Base-by-base conservation (phyloP, 2,329 filamentous ascomycete genomes). In the Periconia macrospinosa region DNA sequence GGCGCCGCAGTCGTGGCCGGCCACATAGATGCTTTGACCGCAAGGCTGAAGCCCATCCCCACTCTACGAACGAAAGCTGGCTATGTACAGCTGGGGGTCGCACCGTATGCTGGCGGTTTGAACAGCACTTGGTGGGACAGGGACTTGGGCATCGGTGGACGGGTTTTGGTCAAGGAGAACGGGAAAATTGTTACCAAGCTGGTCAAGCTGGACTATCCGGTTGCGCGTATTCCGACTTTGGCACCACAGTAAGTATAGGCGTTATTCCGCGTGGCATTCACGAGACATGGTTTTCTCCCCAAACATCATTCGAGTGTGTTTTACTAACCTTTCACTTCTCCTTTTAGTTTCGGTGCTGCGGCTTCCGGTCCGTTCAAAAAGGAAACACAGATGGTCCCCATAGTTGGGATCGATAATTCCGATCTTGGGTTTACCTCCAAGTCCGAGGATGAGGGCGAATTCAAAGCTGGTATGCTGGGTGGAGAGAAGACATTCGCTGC, bases 121-220 rank as follows among this genome's bases (percentile, higher is more conserved):
- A 94, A 92, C 70, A 81, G 82, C 58, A 97, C 94, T 1, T 97
- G 94, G 94, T 97, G 92, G 93, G 94, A 97, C 74, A 86, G 94
- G 37, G 94, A 99, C 73, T 82, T 99, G 48, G 88, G 90, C 60
- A 89, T 97, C 64, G 94, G 92, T 59, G 94, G 94, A 40, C 83
- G 92, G 43, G 93, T 97, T 3, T 81, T 97, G 46, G 87, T 97
- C 44, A 89, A 87, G 59, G 87, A 96, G 63, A 71, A 81, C 5
- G 88, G 88, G 61, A 95, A 93, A 81, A 91, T 95, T 35, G 81
- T 83, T 19, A 86, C 84, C 30, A 90, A 87, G 78, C 81, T 97
- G 44, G 92, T 97, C 57, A 96, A 96, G 78, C 81, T 97, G 47
- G 90, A 88, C 71, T 97, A 92, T 91, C 93, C 94, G 1, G 75